These are phyloP conservation scores for Novymonas esmeraldas DNA, from an alignment of 208 protist genomes.

Conservation along the genomic window DNA sequence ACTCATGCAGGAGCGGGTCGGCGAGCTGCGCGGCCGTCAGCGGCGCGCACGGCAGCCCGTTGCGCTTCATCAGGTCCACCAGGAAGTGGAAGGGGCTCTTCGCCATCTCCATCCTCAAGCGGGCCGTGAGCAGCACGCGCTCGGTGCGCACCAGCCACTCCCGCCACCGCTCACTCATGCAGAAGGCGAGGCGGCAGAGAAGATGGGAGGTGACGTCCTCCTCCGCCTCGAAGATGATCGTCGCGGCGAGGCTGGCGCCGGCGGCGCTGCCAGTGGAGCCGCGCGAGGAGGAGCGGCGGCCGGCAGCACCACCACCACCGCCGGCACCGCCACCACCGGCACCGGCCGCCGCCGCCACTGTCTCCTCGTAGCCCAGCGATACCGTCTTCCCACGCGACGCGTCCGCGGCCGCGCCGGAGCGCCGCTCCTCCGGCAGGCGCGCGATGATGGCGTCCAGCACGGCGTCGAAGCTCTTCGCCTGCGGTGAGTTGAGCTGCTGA, in stretches of 20 bases:
- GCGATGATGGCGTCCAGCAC: constrained; percentile 72
- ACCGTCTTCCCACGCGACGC: constrained; percentile 15
- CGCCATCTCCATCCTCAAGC: constrained; percentile 68
- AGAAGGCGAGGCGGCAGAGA: constrained; percentile 88
- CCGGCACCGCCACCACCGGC: background rate
- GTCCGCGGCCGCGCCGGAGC: constrained; percentile 29
- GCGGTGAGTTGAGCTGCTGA: constrained; percentile 69
- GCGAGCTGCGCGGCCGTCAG: constrained; percentile 54
- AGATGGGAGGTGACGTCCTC: constrained; percentile 86
- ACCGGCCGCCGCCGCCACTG: background rate
- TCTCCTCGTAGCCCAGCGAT: constrained; percentile 32
- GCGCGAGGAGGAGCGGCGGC: constrained; percentile 42
- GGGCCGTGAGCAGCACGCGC: constrained; percentile 82
- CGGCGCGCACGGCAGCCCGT: constrained; percentile 71
- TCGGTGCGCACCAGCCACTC: constrained; percentile 86
- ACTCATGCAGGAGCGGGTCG: constrained; percentile 54
- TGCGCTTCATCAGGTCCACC: constrained; percentile 67
- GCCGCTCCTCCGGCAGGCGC: constrained; percentile 68
- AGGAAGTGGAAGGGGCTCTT: constrained; percentile 73
- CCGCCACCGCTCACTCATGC: constrained; percentile 89
- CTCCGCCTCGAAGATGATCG: constrained; percentile 69
- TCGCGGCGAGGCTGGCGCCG: constrained; percentile 8
- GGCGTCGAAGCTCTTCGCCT: constrained; percentile 50
- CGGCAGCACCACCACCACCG: background rate
- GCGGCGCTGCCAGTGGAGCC: constrained; percentile 22